These are phyloP conservation scores for Fusarium tanahbumbuense DNA, from an alignment of 2,329 filamentous ascomycete species.

Conservation along the genomic window DNA sequence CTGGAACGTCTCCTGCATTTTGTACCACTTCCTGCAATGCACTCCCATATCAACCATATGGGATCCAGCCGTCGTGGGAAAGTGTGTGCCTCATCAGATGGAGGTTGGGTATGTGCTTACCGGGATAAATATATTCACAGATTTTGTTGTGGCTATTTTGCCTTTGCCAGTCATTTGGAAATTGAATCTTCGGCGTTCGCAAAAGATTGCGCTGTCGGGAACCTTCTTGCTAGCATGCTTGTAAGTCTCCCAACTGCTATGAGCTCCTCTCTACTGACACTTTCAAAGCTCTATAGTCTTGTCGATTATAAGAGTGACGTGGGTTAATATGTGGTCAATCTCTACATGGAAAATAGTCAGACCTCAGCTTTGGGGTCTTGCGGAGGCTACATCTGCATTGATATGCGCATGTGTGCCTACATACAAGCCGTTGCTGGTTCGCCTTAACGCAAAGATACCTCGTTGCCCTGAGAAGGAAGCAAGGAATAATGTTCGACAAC, in stretches of 20 bases:
- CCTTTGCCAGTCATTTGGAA: constrained; percentile 31
- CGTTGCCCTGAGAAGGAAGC: neutral
- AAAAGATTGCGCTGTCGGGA: constrained; percentile 23
- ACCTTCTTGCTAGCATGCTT: constrained; percentile 29
- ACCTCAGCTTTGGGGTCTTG: constrained; percentile 24
- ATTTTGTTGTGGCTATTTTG: constrained; percentile 25
- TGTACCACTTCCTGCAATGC: constrained; percentile 21
- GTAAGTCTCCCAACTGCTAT: neutral
- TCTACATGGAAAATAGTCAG: constrained; percentile 28
- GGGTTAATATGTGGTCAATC: neutral
- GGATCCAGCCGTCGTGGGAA: constrained; percentile 5
- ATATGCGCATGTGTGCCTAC: constrained; percentile 36
- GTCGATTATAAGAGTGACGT: constrained; percentile 26
- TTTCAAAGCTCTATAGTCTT: constrained; percentile 14
- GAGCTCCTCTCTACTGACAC: accelerated
- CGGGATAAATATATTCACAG: constrained; percentile 27
- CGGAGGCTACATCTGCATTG: constrained; percentile 29
- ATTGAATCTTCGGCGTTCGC: constrained; percentile 12
- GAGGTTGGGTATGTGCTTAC: constrained; percentile 7
- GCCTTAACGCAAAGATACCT: neutral
- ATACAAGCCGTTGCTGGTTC: constrained; percentile 12
- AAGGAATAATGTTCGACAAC: neutral
- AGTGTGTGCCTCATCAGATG: neutral
- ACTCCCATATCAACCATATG: constrained; percentile 17
- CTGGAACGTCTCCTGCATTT: constrained; percentile 8